Evolutionary conservation across 192 early-diverging fungal genomes (phyloP).

Genomic region (Jimgerdemannia flammicorona): DNA sequence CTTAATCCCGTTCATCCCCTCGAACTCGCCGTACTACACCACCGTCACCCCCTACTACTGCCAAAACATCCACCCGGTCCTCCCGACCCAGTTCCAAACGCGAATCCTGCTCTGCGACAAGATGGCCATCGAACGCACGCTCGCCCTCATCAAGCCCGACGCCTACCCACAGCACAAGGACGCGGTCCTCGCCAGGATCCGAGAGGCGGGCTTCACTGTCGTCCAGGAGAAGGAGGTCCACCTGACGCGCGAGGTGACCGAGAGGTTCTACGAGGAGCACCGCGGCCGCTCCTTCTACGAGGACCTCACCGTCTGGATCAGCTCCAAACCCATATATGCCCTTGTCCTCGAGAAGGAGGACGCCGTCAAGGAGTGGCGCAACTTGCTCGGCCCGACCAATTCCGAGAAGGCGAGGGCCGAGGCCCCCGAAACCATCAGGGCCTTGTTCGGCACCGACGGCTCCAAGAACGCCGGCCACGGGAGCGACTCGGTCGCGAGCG

Average conservation of each 20-base stretch:
- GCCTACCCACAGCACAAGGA: constrained; percentile 46
- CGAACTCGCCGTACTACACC: no score
- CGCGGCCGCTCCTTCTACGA: constrained; percentile 22
- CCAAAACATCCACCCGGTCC: no score
- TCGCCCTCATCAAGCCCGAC: constrained; percentile 60
- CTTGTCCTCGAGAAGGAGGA: constrained; percentile 49
- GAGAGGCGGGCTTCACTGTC: constrained; percentile 36
- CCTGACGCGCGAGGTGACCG: constrained; percentile 36
- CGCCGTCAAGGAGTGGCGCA: constrained; percentile 45
- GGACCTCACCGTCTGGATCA: constrained; percentile 43
- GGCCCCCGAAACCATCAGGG: constrained; percentile 47
- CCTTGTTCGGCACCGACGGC: constrained; percentile 48
- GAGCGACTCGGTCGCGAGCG: constrained; percentile 40
- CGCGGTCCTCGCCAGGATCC: constrained; percentile 41
- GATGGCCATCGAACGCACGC: constrained; percentile 30
- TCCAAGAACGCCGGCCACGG: constrained; percentile 54
- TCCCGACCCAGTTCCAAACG: no score
- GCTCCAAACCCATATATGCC: constrained; percentile 47
- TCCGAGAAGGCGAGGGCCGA: constrained; percentile 27
- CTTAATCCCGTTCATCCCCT: no score
- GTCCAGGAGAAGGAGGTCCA: constrained; percentile 31
- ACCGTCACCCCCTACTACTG: no score
- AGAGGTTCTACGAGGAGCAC: constrained; percentile 21
- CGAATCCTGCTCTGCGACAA: background rate
- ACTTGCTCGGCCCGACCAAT: constrained; percentile 49